A percentile compares a stretch with the other conserved stretches of the same genome.
phyloP scores from a whole-genome alignment of 306 rosid genomes.

The Lotus japonicus region DNA sequence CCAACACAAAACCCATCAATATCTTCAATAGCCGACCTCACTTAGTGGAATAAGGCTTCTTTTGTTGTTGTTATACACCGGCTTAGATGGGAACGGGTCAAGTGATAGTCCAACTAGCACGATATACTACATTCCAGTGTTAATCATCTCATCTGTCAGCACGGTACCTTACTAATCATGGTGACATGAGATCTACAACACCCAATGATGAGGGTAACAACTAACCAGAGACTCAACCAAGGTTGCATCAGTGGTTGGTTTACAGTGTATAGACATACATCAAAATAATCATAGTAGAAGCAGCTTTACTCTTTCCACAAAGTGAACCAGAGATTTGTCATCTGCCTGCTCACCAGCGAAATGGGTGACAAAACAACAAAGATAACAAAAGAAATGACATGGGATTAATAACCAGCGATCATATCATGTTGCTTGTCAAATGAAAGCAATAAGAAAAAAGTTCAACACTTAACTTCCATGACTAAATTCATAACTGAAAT shows the following conservation, averaged over 20 bases:
- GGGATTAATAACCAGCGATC: slow-evolving; percentile 27
- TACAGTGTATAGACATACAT: neutral
- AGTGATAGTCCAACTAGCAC: no score
- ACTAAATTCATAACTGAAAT: slow-evolving; percentile 50
- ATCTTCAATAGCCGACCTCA: no score
- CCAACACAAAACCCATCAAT: no score
- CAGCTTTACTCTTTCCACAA: neutral
- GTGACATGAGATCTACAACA: neutral
- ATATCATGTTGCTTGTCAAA: slow-evolving; percentile 41
- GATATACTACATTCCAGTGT: no score
- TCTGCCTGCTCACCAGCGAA: neutral
- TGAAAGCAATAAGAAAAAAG: slow-evolving; percentile 32
- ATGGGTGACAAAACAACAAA: neutral
- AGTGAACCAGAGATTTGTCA: neutral
- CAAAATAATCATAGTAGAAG: neutral
- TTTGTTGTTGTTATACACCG: no score
- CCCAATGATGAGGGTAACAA: neutral
- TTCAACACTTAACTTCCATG: slow-evolving; percentile 42
- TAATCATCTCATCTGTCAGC: no score
- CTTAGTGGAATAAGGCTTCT: no score
- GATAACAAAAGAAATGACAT: slow-evolving; percentile 7
- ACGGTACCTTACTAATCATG: neutral
- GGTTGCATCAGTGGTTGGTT: neutral
- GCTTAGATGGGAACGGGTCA: no score
- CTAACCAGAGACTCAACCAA: neutral